Base-by-base conservation (phyloP, 73 alveolate genomes). In the Blepharisma stoltei region DNA sequence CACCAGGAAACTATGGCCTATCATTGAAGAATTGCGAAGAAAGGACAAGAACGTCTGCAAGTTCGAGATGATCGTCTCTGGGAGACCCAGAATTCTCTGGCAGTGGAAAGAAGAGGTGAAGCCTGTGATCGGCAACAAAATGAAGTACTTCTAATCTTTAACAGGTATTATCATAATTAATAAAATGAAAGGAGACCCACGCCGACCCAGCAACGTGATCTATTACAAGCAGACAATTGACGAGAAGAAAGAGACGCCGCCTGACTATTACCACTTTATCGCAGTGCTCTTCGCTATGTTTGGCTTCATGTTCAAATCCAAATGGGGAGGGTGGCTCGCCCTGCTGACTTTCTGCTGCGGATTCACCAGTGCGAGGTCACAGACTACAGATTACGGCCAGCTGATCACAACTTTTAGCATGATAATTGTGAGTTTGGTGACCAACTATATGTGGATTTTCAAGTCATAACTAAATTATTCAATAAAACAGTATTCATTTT, bases 281-380 rank as follows among this genome's bases (percentile, higher is more conserved):
- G 14, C 73, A 60, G 73, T 60, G 46, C 38, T 60, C 49, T 60
- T n/a, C 46, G 73, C 73, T 18, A 60, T 60, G 73, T 9, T 60
- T 14, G 45, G 73, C 14, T 60, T 60, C 46, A 60, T 60, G 73
- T 38, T 60, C 37, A 60, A 38, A 60, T 14, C 23, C 47, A 60
- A 60, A 25, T 60, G 73, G 73, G 73, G 46, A 60, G 73, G 46
- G 5, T 60, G 73, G 73, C 46, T 25, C 14, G 14, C 73, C 23
- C 46, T 60, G 73, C 45, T 60, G 46, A 18, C 23, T n/a, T 60
- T 60, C 46, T 20, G 14, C 37, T 14, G 73, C 47, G 73, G 73
- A 38, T 60, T 20, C 46, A 60, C 48, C 23, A 14, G 49, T 20
- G 11, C 49, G 2, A n/a, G 47, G 73, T 60, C 73, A 2, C 23